Base-by-base conservation (phyloP, 331 rosid species). In the Quercus lobata region DNA sequence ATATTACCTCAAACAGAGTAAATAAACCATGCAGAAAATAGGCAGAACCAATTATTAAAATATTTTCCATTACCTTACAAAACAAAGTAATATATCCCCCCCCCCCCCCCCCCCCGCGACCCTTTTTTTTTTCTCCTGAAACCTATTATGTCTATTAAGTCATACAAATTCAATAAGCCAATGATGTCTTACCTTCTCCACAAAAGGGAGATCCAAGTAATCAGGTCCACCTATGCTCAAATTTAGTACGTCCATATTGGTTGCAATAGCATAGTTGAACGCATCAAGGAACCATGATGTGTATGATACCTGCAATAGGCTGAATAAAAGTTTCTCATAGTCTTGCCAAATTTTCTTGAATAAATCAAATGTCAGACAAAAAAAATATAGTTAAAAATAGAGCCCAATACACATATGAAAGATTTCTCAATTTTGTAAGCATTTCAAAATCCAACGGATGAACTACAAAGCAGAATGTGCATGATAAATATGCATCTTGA, bases 261-360 rank as follows among this genome's bases (percentile, higher is more conserved):
- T 93, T 57, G 99, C 94, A 81, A 96, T 96, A 35, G 99, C 99
- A 81, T 96, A 93, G 90, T 96, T 96, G 91, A 96, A 96, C 63
- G 99, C 98, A 77, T 96, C 99, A 87, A 96, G 99, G 90, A 96
- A 95, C 99, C 99, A 95, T 52, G 98, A 95, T 75, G 99, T 93
- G 84, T 93, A 95, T 41, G 98, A 91, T 62, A 95, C 99, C 99
- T 95, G 99, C 94, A 90, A 90, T 83, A 83, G 89, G 96, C 99
- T 96, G 98, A 91, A 92, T 78, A 90, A 88, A 85, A 73, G 85
- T 80, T 85, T 88, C 91, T 93, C 92, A 96, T 81, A 90, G 88
- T 89, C 88, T 86, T 66, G 84, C 87, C 76, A 93, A 65, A 75
- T 72, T 77, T 74, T 34, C 72, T 79, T 68, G 53, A 79, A 75